Base-by-base conservation (phyloP, 1,284 basidiomycete genomes). In the Sanghuangporus weigelae region DNA sequence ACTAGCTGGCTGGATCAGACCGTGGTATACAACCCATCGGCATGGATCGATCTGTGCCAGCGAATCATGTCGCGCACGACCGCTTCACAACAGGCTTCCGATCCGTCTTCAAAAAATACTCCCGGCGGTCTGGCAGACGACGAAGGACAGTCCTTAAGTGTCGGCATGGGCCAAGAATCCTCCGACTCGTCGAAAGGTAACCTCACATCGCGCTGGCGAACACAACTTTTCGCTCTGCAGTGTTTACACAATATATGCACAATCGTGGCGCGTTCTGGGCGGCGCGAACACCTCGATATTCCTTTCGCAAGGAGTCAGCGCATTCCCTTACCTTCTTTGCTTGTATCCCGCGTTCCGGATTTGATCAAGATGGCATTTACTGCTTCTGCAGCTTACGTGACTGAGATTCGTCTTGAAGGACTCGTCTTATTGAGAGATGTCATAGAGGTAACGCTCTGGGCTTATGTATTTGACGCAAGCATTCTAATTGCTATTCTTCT, bases 21-120 rank as follows among this genome's bases (percentile, higher is more conserved):
- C 0, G 95, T 95, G 0, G 84, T 93, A 21, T 85, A 92, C 60
- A 93, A 96, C 66, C 96, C 97, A 0, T 94, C 90, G 0, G 96
- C 95, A 1, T 99, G 97, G 97, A 97, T 99, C 66, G 95, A 97
- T 71, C 80, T 99, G 1, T 99, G 96, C 72, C 95, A 98, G 74
- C 82, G 95, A 39, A 98, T 99, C 75, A 97, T 98, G 93, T 88
- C 91, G 5, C 81, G 89, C 8, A 92, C 91, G 16, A 93, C 90
- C 14, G 90, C 89, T 1, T 87, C 89, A 4, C 91, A 93, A 69
- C 89, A 86, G 67, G 85, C 85, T 10, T 81, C 81, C 0, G 84
- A 90, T 65, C 83, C 84, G 8, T 81, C 84, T 0, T 76, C 77
- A 2, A 69, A 76, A 38, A 80, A 82, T 42, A 68, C 53, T 70